Conservation (phyloP, 2,329 filamentous ascomycete species). For the Aspergillus vadensis region DNA sequence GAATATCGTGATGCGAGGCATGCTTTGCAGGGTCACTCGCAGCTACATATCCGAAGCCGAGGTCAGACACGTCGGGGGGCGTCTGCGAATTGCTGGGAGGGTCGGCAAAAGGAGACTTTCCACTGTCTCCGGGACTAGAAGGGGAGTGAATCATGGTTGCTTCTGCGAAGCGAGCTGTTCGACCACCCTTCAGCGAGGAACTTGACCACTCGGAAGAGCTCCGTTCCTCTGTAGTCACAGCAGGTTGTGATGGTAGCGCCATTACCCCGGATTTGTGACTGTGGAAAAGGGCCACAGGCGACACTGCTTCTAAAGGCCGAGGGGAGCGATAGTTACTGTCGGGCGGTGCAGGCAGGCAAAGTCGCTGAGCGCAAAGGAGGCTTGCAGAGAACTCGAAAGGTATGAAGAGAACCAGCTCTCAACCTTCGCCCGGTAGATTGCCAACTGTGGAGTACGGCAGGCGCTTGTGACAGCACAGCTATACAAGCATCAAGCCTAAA, state of each 20-base stretch:
- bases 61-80: conserved; percentile 68
- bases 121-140: conserved; percentile 51
- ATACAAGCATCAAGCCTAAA: not conserved
- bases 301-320: conserved; percentile 38
- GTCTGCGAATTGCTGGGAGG: conserved; percentile 53
- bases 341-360: conserved; percentile 28
- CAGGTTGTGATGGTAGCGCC: conserved; percentile 30
- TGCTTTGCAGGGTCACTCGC: conserved; percentile 54
- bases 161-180: conserved; percentile 65
- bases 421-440: conserved; percentile 12
- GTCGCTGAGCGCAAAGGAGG: not conserved
- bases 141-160: conserved; percentile 66
- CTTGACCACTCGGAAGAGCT: conserved; percentile 36
- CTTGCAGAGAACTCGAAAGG: conserved; percentile 14
- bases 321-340: conserved; percentile 31
- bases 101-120: conserved; percentile 55
- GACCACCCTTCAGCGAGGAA: conserved; percentile 52
- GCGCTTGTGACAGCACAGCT: conserved; percentile 1
- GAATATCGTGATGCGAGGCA: conserved; percentile 61
- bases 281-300: conserved; percentile 42
- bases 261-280: conserved; percentile 35
- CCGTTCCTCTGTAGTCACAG: conserved; percentile 27
- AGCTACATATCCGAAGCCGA: conserved; percentile 89
- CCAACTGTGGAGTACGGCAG: not conserved
- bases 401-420: conserved; percentile 42